phyloP scores from a whole-genome alignment of 2,329 filamentous ascomycete species.

The Talaromyces sp. region DNA sequence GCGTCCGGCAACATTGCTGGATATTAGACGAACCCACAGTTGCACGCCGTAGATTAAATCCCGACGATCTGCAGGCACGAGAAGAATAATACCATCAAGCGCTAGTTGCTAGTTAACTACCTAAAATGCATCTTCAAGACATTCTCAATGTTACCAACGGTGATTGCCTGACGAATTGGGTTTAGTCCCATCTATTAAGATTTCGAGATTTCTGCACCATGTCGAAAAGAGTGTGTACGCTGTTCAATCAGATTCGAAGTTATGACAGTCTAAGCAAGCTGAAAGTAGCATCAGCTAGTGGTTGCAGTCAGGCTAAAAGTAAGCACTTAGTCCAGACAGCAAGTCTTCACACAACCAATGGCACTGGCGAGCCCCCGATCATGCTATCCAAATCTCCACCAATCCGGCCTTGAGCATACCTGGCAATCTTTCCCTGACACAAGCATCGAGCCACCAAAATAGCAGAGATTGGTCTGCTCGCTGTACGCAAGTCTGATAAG shows the following conservation, averaged over 20 bases:
- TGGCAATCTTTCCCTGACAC: not conserved
- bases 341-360: not conserved
- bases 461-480: not conserved
- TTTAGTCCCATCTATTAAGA: conserved; percentile 2
- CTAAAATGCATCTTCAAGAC: not conserved
- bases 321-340: not conserved
- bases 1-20: not conserved
- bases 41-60: not conserved
- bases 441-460: not conserved
- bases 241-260: not conserved
- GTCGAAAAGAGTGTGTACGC: not conserved
- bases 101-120: not conserved
- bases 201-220: not conserved
- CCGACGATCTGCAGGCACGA: conserved; percentile 14
- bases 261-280: not conserved
- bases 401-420: not conserved
- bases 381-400: not conserved
- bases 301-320: not conserved
- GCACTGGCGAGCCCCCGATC: not conserved
- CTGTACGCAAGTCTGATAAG: not conserved
- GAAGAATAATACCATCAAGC: not conserved
- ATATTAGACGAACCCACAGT: not conserved
- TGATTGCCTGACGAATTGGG: not conserved
- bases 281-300: not conserved
- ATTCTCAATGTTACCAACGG: not conserved